phyloP scores from a whole-genome alignment of 768 basidiomycete species.

The Leucosporidium creatinivorum region DNA sequence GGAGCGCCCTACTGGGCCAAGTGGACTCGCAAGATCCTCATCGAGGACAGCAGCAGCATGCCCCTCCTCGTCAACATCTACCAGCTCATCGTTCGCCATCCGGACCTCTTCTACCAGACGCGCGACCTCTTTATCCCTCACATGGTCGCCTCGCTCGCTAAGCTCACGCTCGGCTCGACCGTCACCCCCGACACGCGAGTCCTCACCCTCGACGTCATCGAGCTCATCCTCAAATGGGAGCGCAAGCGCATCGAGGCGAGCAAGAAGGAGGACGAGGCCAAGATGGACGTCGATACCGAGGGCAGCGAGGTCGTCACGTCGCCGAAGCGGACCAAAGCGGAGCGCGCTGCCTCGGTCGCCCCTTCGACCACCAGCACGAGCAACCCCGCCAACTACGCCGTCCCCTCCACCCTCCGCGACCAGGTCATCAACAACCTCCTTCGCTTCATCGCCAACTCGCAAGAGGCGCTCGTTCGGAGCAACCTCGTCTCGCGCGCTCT shows the following conservation, averaged over 20 bases:
- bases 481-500: conserved; percentile 44
- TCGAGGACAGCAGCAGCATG: conserved; percentile 70
- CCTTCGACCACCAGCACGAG: conserved; percentile 36
- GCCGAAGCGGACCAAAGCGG: conserved; percentile 40
- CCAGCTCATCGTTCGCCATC: conserved; percentile 83
- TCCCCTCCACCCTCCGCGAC: conserved; percentile 69
- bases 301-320: conserved; percentile 14
- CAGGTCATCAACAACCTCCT: conserved; percentile 91
- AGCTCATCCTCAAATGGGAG: conserved; percentile 92
- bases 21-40: conserved; percentile 71
- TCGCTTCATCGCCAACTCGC: conserved; percentile 65
- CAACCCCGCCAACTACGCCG: conserved; percentile 12
- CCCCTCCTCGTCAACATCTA: conserved; percentile 71
- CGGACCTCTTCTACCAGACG: conserved; percentile 83
- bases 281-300: conserved; percentile 50
- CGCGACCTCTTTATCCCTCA: conserved; percentile 87
- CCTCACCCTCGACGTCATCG: conserved; percentile 80
- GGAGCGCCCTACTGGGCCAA: conserved; percentile 69
- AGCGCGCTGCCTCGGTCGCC: conserved; percentile 42
- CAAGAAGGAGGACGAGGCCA: conserved; percentile 31
- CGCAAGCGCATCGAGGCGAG: conserved; percentile 39
- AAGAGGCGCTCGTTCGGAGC: conserved; percentile 41
- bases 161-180: conserved; percentile 65
- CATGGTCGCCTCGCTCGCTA: conserved; percentile 80
- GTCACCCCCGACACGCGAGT: conserved; percentile 72